Evolutionary conservation across 2,329 filamentous ascomycete genomes (phyloP), one percentile per base, ranked within the genome.

Genomic region (Calonectria multiphialidica): DNA sequence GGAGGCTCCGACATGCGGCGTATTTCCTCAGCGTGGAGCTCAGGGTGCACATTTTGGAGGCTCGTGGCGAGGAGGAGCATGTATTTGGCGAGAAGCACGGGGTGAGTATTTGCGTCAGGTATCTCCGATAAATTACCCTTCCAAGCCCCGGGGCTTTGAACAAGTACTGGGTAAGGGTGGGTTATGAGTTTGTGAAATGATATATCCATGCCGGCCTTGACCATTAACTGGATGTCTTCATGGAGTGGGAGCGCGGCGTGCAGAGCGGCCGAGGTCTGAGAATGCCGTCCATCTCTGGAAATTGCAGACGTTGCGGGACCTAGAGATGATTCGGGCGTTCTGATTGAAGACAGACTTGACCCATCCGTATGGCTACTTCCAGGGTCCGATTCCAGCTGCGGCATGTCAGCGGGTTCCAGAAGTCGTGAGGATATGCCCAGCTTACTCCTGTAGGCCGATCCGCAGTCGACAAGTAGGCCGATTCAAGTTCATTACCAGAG

Each of bases 41-140:
- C 53, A 0, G 83, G 83, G 4, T 82, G 79, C 6, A 86, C 73
- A 50, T 85, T 83, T 76, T 88, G 87, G 37, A 88, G 80, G 66
- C 82, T 84, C n/a, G 83, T 82, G 18, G 81, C 81, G 16, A 88
- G 71, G 44, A 86, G 83, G 37, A 89, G 80, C 50, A 89, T 80
- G 18, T 84, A 81, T 68, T 82, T 84, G 3, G 86, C 87, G n/a
- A 89, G 78, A 9, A 87, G 71, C 1, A 85, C 81, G 2, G 87
- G 88, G 74, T 88, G 88, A 33, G 82, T 81, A 9, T 44, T 42
- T 23, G 23, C 3, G n/a, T 21, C 28, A 21, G 61, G 68, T 1
- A 66, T 33, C n/a, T 50, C 42, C 4, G 40, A 23, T 25, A 70
- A 15, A 30, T 25, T 33, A 18, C 40, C 44, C 8, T 30, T 50